Evolutionary conservation across 2,329 filamentous ascomycete species (phyloP).

Genomic region (Trichoderma koningiopsis): DNA sequence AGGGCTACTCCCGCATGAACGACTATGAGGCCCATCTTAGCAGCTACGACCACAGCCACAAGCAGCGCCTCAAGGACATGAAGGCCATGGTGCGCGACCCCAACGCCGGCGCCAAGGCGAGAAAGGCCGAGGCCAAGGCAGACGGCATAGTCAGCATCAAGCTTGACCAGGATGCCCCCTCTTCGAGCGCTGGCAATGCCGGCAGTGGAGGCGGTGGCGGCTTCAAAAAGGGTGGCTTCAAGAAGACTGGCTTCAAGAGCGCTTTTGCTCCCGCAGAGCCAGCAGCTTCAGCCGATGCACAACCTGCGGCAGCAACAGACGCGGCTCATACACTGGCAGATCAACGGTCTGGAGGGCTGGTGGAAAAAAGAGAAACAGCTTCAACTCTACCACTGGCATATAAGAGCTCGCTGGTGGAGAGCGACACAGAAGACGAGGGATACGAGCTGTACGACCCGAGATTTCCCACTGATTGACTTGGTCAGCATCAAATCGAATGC

Average conservation of each 20-base stretch:
- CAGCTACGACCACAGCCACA: slow-evolving; percentile 94
- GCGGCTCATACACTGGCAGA: not conserved
- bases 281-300: slow-evolving; percentile 15
- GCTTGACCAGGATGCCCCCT: slow-evolving; percentile 42
- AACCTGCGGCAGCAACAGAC: slow-evolving; percentile 7
- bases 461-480: slow-evolving; percentile 59
- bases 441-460: slow-evolving; percentile 69
- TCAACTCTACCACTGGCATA: slow-evolving; percentile 30
- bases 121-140: slow-evolving; percentile 71
- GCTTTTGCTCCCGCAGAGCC: slow-evolving; percentile 63
- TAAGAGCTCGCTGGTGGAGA: slow-evolving; percentile 47
- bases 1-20: slow-evolving; percentile 92
- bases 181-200: slow-evolving; percentile 42
- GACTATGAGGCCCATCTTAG: slow-evolving; percentile 94
- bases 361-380: slow-evolving; percentile 34
- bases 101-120: slow-evolving; percentile 62
- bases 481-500: not conserved
- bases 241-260: slow-evolving; percentile 82
- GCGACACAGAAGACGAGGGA: slow-evolving; percentile 69
- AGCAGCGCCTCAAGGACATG: slow-evolving; percentile 86
- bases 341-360: slow-evolving; percentile 38
- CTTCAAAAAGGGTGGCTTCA: slow-evolving; percentile 83
- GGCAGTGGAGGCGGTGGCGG: slow-evolving; percentile 64
- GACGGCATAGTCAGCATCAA: slow-evolving; percentile 71
- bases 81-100: slow-evolving; percentile 78